Evolutionary conservation across 1,284 basidiomycete genomes (phyloP), one percentile per base, ranked within the genome.

Genomic region (Trichosporon inkin): DNA sequence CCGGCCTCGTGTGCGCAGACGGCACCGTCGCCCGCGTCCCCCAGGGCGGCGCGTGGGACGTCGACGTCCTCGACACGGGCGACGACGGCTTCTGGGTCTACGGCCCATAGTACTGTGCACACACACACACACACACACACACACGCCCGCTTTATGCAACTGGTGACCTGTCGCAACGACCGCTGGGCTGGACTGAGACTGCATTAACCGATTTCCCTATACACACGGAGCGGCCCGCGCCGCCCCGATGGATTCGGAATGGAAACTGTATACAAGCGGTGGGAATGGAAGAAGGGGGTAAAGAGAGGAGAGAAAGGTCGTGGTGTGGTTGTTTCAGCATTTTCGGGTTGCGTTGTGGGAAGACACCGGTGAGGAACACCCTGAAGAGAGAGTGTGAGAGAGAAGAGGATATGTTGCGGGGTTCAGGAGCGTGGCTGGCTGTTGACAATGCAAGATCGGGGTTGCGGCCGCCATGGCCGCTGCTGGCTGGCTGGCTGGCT

Each of bases 1-100:
- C 36, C 14, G 54, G 87, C 71, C 73, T 86, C 16, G 69, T 92
- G 14, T 92, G 90, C 67, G 82, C 83, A 1, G 90, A 92, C 68
- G 90, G 90, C 2, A 80, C 84, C 3, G 84, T 91, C 52, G 81
- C 84, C 13, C 72, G 76, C 6, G 83, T 90, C 35, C 81, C 84
- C 17, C 71, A 71, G 19, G 83, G 83, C 6, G 87, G 86, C 8
- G 81, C 38, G 32, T 74, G 69, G 17, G 49, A 37, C 20, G 68
- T 64, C 5, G 24, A 39, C n/a, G 59, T 72, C 14, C 36, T 64
- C 10, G 53, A 62, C n/a, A 49, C 58, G 24, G 34, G 7, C 1
- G 56, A 13, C 7, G 54, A 56, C 17, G 65, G 66, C n/a, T 70
- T 71, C 55, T 68, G 54, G 58, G 65, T 69, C 2, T 71, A 65